Percentiles rank a stretch among this genome's conserved stretches.
phyloP scores from a whole-genome alignment of 495 filamentous ascomycete genomes.

The Annulohypoxylon stygium region DNA sequence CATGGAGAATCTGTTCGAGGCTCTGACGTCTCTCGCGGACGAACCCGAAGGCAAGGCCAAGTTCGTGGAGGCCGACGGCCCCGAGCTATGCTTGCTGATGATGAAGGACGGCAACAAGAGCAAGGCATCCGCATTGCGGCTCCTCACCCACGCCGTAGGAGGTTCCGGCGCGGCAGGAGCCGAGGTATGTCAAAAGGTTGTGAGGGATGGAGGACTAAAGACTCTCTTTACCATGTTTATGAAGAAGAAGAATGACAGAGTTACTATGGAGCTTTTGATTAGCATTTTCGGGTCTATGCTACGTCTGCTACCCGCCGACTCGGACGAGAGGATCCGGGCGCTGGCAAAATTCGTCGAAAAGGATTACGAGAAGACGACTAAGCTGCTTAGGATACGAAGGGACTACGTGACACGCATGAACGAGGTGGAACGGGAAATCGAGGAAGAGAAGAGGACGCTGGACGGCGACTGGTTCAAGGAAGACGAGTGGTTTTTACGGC shows the following conservation, averaged over 20 bases:
- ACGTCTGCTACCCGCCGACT: constrained; percentile 81
- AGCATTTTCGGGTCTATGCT: constrained; percentile 90
- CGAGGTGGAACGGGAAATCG: constrained; percentile 76
- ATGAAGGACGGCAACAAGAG: constrained; percentile 76
- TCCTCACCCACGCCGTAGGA: constrained; percentile 86
- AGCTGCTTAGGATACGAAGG: constrained; percentile 75
- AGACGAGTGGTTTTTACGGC: constrained; percentile 81
- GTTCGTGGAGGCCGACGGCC: constrained; percentile 90
- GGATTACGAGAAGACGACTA: constrained; percentile 85
- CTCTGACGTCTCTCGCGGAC: constrained; percentile 82
- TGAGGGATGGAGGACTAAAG: constrained; percentile 89
- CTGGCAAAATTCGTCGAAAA: constrained; percentile 97
- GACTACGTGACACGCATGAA: constrained; percentile 76
- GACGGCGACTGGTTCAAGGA: constrained; percentile 26
- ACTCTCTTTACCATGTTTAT: constrained; percentile 89
- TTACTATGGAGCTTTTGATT: constrained; percentile 85
- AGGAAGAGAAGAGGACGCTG: constrained; percentile 63
- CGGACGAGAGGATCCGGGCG: constrained; percentile 80
- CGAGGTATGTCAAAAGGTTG: constrained; percentile 77
- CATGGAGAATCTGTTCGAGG: constrained; percentile 92
- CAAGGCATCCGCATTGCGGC: constrained; percentile 78
- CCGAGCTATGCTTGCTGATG: constrained; percentile 94
- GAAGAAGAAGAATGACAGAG: constrained; percentile 81
- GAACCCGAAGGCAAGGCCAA: constrained; percentile 80
- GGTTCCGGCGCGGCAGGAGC: constrained; percentile 68